Evolutionary conservation across 1,284 basidiomycete species (phyloP).

Genomic region (Clitocybe nebularis): DNA sequence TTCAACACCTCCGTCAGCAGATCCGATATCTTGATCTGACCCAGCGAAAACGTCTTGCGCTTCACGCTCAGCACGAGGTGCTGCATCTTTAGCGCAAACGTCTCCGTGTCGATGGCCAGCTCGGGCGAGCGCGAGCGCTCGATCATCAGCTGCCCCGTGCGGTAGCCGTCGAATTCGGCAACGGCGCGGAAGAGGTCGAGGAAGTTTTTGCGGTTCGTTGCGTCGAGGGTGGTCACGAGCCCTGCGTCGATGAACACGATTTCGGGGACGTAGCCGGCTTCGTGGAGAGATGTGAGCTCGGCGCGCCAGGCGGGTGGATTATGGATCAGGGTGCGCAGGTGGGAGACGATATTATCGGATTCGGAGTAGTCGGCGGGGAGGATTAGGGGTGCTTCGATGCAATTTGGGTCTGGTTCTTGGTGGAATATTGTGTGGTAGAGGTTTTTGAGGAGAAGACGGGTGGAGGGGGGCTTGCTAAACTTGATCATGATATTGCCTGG

Average conservation of each 20-base stretch:
- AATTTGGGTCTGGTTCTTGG: constrained; percentile 24
- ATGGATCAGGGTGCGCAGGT: constrained; percentile 54
- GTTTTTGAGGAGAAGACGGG: constrained; percentile 53
- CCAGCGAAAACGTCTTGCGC: constrained; percentile 93
- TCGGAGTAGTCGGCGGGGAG: constrained; percentile 38
- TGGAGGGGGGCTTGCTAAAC: constrained; percentile 79
- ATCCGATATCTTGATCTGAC: constrained; percentile 94
- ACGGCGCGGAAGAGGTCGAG: constrained; percentile 95
- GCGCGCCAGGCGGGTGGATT: constrained; percentile 68
- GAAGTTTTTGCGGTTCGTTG: constrained; percentile 85
- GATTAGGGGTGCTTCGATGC: constrained; percentile 40
- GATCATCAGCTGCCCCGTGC: constrained; percentile 93
- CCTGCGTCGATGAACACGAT: constrained; percentile 97
- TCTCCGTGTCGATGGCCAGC: constrained; percentile 87
- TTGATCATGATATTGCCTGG: constrained; percentile 98
- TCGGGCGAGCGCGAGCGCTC: constrained; percentile 93
- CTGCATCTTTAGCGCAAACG: constrained; percentile 96
- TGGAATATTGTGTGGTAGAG: constrained; percentile 42
- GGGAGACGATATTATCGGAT: constrained; percentile 67
- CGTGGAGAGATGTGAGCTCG: constrained; percentile 63
- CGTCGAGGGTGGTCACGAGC: constrained; percentile 84
- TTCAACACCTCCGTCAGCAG: constrained; percentile 85
- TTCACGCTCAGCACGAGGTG: constrained; percentile 92
- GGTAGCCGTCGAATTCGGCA: constrained; percentile 95
- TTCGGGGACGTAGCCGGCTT: constrained; percentile 86